Evolutionary conservation across 768 basidiomycete genomes (phyloP).

Genomic region (Cytidiella melzeri): DNA sequence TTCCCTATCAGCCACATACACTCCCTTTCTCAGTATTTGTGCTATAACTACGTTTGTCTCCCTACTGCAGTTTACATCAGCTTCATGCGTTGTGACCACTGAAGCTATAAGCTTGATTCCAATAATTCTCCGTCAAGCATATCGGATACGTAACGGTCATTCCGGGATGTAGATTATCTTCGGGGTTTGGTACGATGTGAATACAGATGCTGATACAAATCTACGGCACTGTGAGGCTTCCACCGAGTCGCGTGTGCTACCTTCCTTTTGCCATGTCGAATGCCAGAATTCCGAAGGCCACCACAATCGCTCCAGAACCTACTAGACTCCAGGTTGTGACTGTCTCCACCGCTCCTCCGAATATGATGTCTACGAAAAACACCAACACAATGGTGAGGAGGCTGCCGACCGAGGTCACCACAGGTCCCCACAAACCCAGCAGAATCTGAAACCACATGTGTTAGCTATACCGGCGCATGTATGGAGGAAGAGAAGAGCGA

Average conservation of each 20-base stretch:
- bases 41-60: slow-evolving; percentile 36
- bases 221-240: too few relatives aligned
- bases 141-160: too few relatives aligned
- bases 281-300: slow-evolving; percentile 76
- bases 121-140: too few relatives aligned
- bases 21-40: slow-evolving; percentile 28
- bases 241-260: not conserved
- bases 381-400: slow-evolving; percentile 94
- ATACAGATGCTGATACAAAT: too few relatives aligned
- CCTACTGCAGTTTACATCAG: slow-evolving; percentile 5
- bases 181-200: too few relatives aligned
- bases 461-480: too few relatives aligned
- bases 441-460: slow-evolving; percentile 55
- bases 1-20: slow-evolving; percentile 11
- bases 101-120: too few relatives aligned
- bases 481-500: slow-evolving; percentile 9
- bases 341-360: slow-evolving; percentile 55
- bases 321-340: slow-evolving; percentile 67
- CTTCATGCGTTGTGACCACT: too few relatives aligned
- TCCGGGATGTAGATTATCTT: too few relatives aligned
- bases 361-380: slow-evolving; percentile 69
- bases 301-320: slow-evolving; percentile 74
- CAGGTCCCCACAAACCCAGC: slow-evolving; percentile 82
- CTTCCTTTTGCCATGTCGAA: slow-evolving; percentile 48
- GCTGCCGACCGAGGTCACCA: slow-evolving; percentile 83